Conservation (phyloP, 1,139 yeast species). For the Scheffersomyces parashehatae region DNA sequence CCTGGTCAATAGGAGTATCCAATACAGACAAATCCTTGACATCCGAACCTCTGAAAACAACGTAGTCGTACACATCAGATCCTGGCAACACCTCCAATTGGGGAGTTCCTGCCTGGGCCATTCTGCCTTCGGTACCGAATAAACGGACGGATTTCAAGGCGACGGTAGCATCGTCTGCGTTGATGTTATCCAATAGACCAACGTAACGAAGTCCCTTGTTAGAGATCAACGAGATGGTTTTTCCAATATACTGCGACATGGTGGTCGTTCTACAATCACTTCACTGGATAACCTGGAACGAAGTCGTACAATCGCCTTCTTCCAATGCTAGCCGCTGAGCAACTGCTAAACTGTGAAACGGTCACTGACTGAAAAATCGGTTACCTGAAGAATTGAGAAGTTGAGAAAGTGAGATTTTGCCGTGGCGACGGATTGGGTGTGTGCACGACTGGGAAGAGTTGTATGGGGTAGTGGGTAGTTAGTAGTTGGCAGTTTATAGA, state of each 20-base stretch:
- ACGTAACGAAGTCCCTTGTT: slow-evolving; percentile 87
- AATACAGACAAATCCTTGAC: slow-evolving; percentile 87
- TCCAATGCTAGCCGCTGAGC: no score
- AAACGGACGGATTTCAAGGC: slow-evolving; percentile 81
- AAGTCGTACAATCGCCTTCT: no score
- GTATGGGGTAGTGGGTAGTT: no score
- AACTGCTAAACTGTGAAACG: no score
- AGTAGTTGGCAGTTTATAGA: no score
- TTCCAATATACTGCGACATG: slow-evolving; percentile 91
- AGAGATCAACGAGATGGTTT: slow-evolving; percentile 85
- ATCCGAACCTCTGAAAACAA: slow-evolving; percentile 89
- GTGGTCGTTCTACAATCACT: background rate
- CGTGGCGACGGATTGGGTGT: no score
- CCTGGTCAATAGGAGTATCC: slow-evolving; percentile 62
- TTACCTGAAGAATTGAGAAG: no score
- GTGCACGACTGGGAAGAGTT: no score
- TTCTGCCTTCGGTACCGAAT: slow-evolving; percentile 92
- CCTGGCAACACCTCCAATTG: slow-evolving; percentile 74
- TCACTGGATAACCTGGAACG: no score
- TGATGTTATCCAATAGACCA: slow-evolving; percentile 82
- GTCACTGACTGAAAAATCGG: no score
- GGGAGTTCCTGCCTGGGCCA: slow-evolving; percentile 59
- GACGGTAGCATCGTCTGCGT: slow-evolving; percentile 89
- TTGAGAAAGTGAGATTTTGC: no score
- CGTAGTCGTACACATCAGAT: slow-evolving; percentile 70